phyloP scores from a whole-genome alignment of 371 early-diverging fungal genomes.

The Choanephora cucurbitarum region DNA sequence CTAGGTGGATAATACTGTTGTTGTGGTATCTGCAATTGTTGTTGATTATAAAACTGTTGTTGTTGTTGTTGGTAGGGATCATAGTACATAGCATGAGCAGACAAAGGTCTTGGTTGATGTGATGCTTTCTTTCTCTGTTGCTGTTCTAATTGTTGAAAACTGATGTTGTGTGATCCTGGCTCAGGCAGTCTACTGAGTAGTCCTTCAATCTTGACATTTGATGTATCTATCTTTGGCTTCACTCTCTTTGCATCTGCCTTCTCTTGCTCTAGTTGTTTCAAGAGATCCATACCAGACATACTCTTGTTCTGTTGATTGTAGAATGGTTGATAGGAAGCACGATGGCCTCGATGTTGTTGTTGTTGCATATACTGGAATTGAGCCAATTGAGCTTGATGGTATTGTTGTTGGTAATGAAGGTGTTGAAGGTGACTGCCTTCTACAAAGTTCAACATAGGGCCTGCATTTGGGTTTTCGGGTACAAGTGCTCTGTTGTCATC shows the following conservation, averaged over 20 bases:
- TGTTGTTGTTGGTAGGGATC: constrained; percentile 13
- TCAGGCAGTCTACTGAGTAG: constrained; percentile 40
- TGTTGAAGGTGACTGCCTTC: constrained; percentile 23
- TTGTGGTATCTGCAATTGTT: constrained; percentile 9
- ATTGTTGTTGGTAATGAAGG: constrained; percentile 29
- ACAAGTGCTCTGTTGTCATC: not conserved
- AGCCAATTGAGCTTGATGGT: constrained; percentile 23
- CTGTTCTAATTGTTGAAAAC: constrained; percentile 36
- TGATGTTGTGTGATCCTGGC: constrained; percentile 42
- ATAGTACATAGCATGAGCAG: not conserved
- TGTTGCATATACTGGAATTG: constrained; percentile 19
- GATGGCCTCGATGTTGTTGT: constrained; percentile 14
- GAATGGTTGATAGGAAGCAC: constrained; percentile 1
- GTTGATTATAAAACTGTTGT: constrained; percentile 12
- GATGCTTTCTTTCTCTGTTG: constrained; percentile 18
- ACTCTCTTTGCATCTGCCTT: constrained; percentile 35
- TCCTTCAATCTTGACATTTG: constrained; percentile 44
- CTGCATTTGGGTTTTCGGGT: constrained; percentile 6
- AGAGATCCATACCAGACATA: constrained; percentile 48
- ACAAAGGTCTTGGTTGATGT: constrained; percentile 1
- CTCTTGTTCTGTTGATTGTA: constrained; percentile 25
- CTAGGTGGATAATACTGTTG: constrained; percentile 13
- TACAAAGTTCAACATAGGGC: constrained; percentile 8
- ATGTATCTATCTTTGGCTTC: constrained; percentile 34
- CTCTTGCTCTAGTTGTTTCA: constrained; percentile 45